Percentiles rank a stretch among this genome's conserved stretches.
Evolutionary conservation across 1,139 yeast species (phyloP).

Genomic region (Kluyveromyces marxianus): DNA sequence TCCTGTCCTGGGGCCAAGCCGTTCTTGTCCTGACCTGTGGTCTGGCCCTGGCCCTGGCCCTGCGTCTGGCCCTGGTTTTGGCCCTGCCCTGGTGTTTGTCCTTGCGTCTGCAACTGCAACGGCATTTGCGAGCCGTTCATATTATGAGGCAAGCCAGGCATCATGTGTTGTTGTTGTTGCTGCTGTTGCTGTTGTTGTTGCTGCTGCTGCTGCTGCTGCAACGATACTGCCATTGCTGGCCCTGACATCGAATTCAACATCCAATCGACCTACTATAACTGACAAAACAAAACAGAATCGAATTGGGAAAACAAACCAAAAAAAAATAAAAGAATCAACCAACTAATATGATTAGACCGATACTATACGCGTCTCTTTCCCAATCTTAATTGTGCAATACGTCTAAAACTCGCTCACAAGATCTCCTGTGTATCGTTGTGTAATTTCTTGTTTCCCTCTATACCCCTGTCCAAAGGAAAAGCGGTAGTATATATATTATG

Average conservation of each 20-base stretch:
- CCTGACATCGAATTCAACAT: slow-evolving; percentile 3
- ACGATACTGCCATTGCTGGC: background rate
- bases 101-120: background rate
- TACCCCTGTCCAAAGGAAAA: too few species aligned
- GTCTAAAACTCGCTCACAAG: too few species aligned
- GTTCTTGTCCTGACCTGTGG: background rate
- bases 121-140: background rate
- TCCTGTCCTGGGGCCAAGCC: background rate
- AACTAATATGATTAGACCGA: too few species aligned
- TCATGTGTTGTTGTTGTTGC: background rate
- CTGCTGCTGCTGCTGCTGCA: background rate
- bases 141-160: background rate
- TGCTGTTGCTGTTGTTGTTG: background rate
- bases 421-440: too few species aligned
- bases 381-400: too few species aligned
- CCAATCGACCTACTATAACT: too few species aligned
- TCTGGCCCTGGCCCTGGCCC: background rate
- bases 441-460: too few species aligned
- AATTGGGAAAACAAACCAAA: too few species aligned
- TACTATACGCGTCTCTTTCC: too few species aligned
- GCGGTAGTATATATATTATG: too few species aligned
- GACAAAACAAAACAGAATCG: too few species aligned
- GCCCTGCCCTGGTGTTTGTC: background rate
- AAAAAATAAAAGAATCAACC: too few species aligned
- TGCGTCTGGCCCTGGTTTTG: background rate